Evolutionary conservation across 2,329 filamentous ascomycete genomes (phyloP).

Genomic region (Fonsecaea erecta): DNA sequence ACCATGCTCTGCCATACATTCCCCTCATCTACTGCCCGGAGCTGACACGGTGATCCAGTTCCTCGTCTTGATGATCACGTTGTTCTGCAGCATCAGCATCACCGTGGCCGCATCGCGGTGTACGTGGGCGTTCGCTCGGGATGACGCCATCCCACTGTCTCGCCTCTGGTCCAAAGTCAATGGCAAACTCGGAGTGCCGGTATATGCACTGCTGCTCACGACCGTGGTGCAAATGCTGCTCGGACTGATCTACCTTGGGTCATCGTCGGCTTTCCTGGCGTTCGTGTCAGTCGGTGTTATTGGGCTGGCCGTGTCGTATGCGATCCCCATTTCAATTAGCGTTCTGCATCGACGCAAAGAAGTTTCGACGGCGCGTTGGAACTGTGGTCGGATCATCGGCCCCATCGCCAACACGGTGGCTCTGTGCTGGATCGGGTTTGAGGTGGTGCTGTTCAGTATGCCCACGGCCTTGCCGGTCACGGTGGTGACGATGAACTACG

Average conservation of each 20-base stretch:
- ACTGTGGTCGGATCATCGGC: slow-evolving; percentile 51
- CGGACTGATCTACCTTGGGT: slow-evolving; percentile 56
- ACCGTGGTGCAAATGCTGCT: slow-evolving; percentile 56
- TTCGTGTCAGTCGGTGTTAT: slow-evolving; percentile 62
- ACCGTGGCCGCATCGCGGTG: slow-evolving; percentile 55
- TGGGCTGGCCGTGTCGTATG: slow-evolving; percentile 60
- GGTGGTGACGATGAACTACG: slow-evolving; percentile 61
- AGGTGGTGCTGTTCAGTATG: slow-evolving; percentile 59
- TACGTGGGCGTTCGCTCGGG: slow-evolving; percentile 75
- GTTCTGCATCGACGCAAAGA: slow-evolving; percentile 53
- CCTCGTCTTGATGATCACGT: slow-evolving; percentile 55
- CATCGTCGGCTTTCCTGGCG: slow-evolving; percentile 54
- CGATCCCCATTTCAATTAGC: slow-evolving; percentile 60
- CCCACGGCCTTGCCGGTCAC: slow-evolving; percentile 60
- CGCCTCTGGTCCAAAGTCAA: slow-evolving; percentile 65
- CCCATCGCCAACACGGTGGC: slow-evolving; percentile 53
- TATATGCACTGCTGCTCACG: slow-evolving; percentile 73
- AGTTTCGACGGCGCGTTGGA: slow-evolving; percentile 57
- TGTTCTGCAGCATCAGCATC: slow-evolving; percentile 61
- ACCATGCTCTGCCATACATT: neutral
- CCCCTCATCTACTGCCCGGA: neutral
- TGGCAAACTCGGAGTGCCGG: slow-evolving; percentile 63
- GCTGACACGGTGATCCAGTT: slow-evolving; percentile 37
- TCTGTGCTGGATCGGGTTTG: slow-evolving; percentile 58
- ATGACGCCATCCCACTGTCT: slow-evolving; percentile 70